Evolutionary conservation across 208 protist species (phyloP).

Genomic region (Crithidia acanthocephali): DNA sequence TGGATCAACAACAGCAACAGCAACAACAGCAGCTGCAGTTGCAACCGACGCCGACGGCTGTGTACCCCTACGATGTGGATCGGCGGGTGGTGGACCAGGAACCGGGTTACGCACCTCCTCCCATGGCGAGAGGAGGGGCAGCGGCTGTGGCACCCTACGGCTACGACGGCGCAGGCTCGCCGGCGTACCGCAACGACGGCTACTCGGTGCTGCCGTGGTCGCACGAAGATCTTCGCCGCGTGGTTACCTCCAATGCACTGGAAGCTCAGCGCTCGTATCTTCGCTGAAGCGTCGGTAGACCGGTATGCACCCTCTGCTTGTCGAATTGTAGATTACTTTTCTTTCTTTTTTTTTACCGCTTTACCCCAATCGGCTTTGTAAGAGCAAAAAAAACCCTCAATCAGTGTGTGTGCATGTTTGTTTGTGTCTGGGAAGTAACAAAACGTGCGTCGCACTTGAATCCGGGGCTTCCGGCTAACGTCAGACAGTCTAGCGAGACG

Average conservation of each 20-base stretch:
- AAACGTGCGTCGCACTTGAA: too few species aligned
- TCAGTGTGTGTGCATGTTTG: too few species aligned
- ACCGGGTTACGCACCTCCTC: slow-evolving; percentile 5
- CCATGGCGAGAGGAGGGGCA: neutral
- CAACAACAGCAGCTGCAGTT: neutral
- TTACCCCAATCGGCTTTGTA: too few species aligned
- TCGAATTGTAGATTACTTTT: neutral
- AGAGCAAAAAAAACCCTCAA: too few species aligned
- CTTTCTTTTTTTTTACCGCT: neutral
- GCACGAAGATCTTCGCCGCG: slow-evolving; percentile 59
- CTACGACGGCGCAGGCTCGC: neutral
- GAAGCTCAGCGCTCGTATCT: slow-evolving; percentile 63
- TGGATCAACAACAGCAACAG: neutral
- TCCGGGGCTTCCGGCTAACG: too few species aligned
- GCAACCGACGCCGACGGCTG: neutral
- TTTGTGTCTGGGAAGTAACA: too few species aligned
- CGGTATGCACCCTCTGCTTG: neutral
- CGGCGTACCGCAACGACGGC: neutral
- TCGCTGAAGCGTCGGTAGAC: slow-evolving; percentile 6
- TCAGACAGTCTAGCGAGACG: too few species aligned
- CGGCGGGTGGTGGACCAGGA: neutral
- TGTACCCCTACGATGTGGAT: slow-evolving; percentile 1
- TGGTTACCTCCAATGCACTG: slow-evolving; percentile 40
- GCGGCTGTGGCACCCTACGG: too few species aligned
- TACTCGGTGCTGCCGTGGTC: slow-evolving; percentile 44